Evolutionary conservation across 257 asterid genomes (phyloP), one percentile per base, ranked within the genome.

Genomic region (Solanum lycopersicoides): DNA sequence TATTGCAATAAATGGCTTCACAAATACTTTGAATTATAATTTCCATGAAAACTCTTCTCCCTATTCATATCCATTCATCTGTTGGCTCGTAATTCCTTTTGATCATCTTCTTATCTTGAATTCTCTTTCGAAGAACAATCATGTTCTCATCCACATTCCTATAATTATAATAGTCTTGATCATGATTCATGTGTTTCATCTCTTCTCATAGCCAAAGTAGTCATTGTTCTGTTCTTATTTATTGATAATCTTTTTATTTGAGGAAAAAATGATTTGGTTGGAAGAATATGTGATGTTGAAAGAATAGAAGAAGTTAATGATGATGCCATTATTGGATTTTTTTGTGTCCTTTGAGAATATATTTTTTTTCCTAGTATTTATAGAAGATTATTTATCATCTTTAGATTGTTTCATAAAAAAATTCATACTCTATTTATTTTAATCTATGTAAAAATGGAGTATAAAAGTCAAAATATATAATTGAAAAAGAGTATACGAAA

Each of bases 1-100:
- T 15, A 47, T 75, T 93, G 95, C 91, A 93, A 71, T 15, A 87
- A 39, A 93, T 53, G 21, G 89, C 91, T 80, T 90, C 93, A 86
- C 74, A 87, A 66, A 93, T 89, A 86, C 89, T 91, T 91, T 7
- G 69, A 65, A 28, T 90, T 86, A 79, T 91, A 89, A 59, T 73
- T 76, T 37, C 34, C 85, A 77, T 72, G 87, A 76, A 79, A 86
- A 7, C 63, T 82, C 82, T 85, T 83, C 87, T 91, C 93, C 87
- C 87, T 80, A 53, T 63, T 88, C 83, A 87, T 84, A 87, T 84
- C 91, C 88, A 65, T 35, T 90, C 92, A 6, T 1, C 0, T 37
- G 82, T 37, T 25, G 88, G 71, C 89, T 89, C 71, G 86, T 90
- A 91, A 82, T 91, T 83, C 77, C 71, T 59, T 68, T 87, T 86